A percentile compares a stretch with the other conserved stretches of the same genome.
phyloP scores from a whole-genome alignment of 352 stramenopile genomes.

The Globisporangium takayamanum region DNA sequence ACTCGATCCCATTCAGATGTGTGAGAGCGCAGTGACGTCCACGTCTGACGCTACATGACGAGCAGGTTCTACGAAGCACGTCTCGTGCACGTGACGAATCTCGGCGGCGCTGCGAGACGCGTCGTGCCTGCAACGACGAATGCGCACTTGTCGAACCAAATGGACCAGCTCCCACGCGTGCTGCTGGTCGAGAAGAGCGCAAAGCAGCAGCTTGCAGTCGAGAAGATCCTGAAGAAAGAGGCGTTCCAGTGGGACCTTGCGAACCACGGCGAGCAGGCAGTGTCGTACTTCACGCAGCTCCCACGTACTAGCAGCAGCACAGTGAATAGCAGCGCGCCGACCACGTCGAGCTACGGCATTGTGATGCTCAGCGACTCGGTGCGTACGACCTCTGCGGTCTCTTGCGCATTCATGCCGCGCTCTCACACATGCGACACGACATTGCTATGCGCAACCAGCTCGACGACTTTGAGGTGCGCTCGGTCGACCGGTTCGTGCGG shows the following conservation, averaged over 20 bases:
- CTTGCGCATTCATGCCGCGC: not conserved
- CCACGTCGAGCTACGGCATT: conserved; percentile 31
- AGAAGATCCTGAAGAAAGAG: conserved; percentile 58
- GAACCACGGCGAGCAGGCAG: conserved; percentile 47
- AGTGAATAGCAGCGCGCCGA: not conserved
- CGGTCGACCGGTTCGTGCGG: conserved; percentile 45
- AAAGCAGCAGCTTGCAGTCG: conserved; percentile 50
- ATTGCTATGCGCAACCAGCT: conserved; percentile 19
- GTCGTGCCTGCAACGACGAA: conserved; percentile 57
- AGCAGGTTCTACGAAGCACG: conserved; percentile 53
- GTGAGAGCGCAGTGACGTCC: not conserved
- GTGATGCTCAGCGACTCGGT: conserved; percentile 57
- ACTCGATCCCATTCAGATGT: not conserved
- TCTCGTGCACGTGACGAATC: conserved; percentile 53
- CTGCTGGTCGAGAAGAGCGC: conserved; percentile 47
- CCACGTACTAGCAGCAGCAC: conserved; percentile 7
- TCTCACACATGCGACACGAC: not conserved
- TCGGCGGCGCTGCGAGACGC: conserved; percentile 45
- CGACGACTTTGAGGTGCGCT: conserved; percentile 36
- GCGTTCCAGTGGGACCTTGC: conserved; percentile 65
- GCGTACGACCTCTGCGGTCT: conserved; percentile 1
- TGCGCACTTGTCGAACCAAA: conserved; percentile 40
- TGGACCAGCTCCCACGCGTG: conserved; percentile 53
- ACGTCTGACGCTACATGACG: not conserved
- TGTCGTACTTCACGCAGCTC: conserved; percentile 37